Evolutionary conservation across 805 yeast species (phyloP).

Genomic region (Candida piceae): DNA sequence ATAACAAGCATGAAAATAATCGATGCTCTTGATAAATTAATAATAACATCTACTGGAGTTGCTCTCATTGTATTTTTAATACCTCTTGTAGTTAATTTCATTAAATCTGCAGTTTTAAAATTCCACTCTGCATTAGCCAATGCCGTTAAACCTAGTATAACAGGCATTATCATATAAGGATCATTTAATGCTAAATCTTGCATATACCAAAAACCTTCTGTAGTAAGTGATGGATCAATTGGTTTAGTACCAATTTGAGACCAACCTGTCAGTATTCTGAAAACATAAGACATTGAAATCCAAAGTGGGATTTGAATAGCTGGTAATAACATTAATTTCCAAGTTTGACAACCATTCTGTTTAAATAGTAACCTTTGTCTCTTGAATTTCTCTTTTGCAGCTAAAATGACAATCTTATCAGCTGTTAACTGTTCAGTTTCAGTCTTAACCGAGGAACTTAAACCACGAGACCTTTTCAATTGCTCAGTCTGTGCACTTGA

Average conservation of each 20-base stretch:
- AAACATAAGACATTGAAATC: slow-evolving; percentile 70
- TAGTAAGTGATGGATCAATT: slow-evolving; percentile 43
- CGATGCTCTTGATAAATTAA: slow-evolving; percentile 68
- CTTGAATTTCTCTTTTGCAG: slow-evolving; percentile 72
- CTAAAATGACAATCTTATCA: slow-evolving; percentile 70
- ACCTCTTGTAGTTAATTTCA: slow-evolving; percentile 37
- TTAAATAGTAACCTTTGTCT: slow-evolving; percentile 70
- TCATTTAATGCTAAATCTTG: slow-evolving; percentile 56
- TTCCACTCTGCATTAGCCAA: slow-evolving; percentile 82
- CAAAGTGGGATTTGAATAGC: slow-evolving; percentile 82
- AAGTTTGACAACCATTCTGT: slow-evolving; percentile 62
- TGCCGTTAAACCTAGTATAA: slow-evolving; percentile 64
- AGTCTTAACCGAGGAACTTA: slow-evolving; percentile 25
- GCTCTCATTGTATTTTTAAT: slow-evolving; percentile 43
- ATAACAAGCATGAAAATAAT: slow-evolving; percentile 78
- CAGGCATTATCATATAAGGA: slow-evolving; percentile 61
- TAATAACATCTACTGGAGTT: slow-evolving; percentile 56
- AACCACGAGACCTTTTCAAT: slow-evolving; percentile 18
- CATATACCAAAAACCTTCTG: slow-evolving; percentile 59
- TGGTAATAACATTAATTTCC: slow-evolving; percentile 77
- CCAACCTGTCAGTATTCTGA: slow-evolving; percentile 75
- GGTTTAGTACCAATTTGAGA: slow-evolving; percentile 36
- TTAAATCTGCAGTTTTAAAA: slow-evolving; percentile 53
- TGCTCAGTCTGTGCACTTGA: slow-evolving; percentile 36
- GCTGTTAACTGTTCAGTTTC: slow-evolving; percentile 47